These are phyloP conservation scores for Trichoderma parareesei DNA, from an alignment of 495 filamentous ascomycete genomes.

Conservation along the genomic window DNA sequence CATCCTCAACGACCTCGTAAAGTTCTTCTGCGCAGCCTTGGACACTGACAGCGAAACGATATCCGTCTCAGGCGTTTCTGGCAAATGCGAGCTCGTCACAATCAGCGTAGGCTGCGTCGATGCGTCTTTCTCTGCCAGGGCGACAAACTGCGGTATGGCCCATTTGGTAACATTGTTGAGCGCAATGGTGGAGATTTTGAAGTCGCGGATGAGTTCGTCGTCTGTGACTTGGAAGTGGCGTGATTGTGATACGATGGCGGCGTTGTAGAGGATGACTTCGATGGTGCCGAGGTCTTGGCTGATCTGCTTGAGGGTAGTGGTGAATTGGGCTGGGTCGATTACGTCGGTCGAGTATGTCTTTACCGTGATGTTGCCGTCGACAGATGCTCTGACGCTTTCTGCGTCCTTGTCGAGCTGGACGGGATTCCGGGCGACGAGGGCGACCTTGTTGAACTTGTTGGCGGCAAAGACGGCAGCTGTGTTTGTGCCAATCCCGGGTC, in stretches of 20 bases:
- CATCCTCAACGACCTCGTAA: constrained; percentile 26
- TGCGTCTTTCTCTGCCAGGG: constrained; percentile 16
- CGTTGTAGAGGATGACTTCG: constrained; percentile 33
- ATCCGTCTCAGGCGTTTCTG: constrained; percentile 26
- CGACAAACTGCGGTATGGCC: constrained; percentile 25
- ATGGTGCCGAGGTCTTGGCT: constrained; percentile 22
- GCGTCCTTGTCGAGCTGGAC: constrained; percentile 28
- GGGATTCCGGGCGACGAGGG: constrained; percentile 29
- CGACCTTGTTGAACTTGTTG: constrained; percentile 29
- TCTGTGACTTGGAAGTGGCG: constrained; percentile 22
- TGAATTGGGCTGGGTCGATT: constrained; percentile 19
- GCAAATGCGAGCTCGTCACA: constrained; percentile 29
- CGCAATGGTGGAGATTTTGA: constrained; percentile 33
- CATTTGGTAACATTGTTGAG: constrained; percentile 28
- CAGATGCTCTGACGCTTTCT: constrained; percentile 15
- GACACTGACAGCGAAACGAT: constrained; percentile 33
- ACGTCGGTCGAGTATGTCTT: constrained; percentile 27
- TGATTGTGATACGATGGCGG: constrained; percentile 26
- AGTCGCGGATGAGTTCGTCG: constrained; percentile 31
- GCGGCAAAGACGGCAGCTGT: constrained; percentile 27
- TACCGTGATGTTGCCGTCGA: constrained; percentile 19
- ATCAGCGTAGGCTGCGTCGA: constrained; percentile 26
- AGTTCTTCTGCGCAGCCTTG: constrained; percentile 35
- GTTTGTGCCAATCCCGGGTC: constrained; percentile 33
- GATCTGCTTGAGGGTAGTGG: constrained; percentile 22